Conservation (phyloP, 495 filamentous ascomycete species). For the Polyplosphaeria fusca region DNA sequence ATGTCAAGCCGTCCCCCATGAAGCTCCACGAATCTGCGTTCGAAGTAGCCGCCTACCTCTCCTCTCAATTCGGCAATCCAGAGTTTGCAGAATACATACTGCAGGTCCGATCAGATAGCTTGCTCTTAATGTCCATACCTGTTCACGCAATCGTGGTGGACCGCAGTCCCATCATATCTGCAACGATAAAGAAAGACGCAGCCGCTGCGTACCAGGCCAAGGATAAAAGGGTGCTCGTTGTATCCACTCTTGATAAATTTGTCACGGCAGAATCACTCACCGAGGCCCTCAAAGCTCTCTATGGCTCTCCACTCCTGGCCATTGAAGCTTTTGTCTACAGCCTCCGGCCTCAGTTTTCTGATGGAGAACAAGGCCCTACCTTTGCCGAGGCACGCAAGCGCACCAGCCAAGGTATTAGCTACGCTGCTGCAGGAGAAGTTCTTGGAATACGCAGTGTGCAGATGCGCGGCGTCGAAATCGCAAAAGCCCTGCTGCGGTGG, state of each 20-base stretch:
- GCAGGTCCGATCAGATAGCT: slow-evolving; percentile 19
- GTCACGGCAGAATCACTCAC: slow-evolving; percentile 26
- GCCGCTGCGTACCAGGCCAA: not conserved
- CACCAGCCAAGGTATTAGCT: slow-evolving; percentile 33
- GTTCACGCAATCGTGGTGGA: slow-evolving; percentile 38
- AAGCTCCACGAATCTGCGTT: slow-evolving; percentile 3
- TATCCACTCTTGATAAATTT: slow-evolving; percentile 30
- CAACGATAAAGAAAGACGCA: slow-evolving; percentile 14
- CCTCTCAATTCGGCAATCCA: slow-evolving; percentile 33
- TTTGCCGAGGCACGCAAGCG: slow-evolving; percentile 32
- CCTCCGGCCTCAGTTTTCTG: slow-evolving; percentile 4
- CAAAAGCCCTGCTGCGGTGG: slow-evolving; percentile 37
- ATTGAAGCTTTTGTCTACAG: slow-evolving; percentile 22
- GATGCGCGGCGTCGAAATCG: slow-evolving; percentile 31
- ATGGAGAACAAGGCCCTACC: slow-evolving; percentile 3
- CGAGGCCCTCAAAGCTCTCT: slow-evolving; percentile 38
- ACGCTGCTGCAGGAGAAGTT: slow-evolving; percentile 33
- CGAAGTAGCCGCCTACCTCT: slow-evolving; percentile 32
- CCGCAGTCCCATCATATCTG: slow-evolving; percentile 33
- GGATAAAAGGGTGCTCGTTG: slow-evolving; percentile 21
- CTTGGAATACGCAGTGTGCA: slow-evolving; percentile 30
- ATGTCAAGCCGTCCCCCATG: no score
- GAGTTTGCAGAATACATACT: slow-evolving; percentile 39
- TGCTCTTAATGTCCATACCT: slow-evolving; percentile 23
- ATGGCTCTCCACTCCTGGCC: slow-evolving; percentile 35